Conservation (phyloP, 306 rosid species). For the Mimosa pudica region DNA sequence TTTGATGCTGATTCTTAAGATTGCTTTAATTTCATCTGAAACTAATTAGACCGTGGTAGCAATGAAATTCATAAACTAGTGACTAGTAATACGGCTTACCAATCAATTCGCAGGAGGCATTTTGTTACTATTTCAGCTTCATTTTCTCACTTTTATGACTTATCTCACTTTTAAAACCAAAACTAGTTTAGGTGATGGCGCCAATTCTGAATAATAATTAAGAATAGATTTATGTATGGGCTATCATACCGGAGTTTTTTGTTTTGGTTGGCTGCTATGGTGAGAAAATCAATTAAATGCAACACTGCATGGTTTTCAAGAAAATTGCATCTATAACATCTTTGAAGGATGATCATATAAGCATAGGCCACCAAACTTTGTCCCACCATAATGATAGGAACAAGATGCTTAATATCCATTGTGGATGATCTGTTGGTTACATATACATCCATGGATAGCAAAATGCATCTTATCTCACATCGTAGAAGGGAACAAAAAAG, state of each 20-base stretch:
- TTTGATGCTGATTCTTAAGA: not conserved
- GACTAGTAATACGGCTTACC: not conserved
- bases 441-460: constrained; percentile 24
- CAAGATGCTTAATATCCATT: constrained; percentile 23
- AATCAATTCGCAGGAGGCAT: not conserved
- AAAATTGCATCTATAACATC: constrained; percentile 37
- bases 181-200: not conserved
- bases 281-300: constrained; percentile 26
- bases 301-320: constrained; percentile 45
- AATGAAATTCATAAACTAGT: not conserved
- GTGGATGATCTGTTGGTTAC: constrained; percentile 20
- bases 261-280: not conserved
- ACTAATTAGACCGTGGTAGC: not conserved
- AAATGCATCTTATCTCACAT: constrained; percentile 34
- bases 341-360: constrained; percentile 24
- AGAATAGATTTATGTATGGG: not conserved
- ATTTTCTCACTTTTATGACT: not conserved
- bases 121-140: not conserved
- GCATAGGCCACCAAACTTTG: constrained; percentile 21
- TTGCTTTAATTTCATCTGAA: not conserved
- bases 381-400: constrained; percentile 33
- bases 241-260: no score
- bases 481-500: not conserved
- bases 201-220: not conserved
- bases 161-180: not conserved